Evolutionary conservation across 305 asterid species (phyloP).

Genomic region (Galium porrigens): DNA sequence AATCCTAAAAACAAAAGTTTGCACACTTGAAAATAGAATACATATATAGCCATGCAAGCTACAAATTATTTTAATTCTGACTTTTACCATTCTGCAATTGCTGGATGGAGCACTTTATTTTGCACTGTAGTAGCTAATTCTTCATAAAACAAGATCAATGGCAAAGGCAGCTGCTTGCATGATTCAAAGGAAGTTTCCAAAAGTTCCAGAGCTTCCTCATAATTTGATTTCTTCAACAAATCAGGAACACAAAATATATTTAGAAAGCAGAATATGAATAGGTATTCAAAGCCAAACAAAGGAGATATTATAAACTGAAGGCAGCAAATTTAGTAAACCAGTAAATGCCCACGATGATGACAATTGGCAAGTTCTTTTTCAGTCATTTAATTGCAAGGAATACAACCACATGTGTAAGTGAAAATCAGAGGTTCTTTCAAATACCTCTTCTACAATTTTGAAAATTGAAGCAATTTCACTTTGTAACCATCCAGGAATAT

Average conservation of each 20-base stretch:
- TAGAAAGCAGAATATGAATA: background rate
- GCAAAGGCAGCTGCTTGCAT: constrained; percentile 57
- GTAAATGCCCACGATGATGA: background rate
- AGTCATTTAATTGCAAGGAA: background rate
- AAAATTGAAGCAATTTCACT: background rate
- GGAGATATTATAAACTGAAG: background rate
- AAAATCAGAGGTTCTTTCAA: background rate
- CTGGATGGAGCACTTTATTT: constrained; percentile 51
- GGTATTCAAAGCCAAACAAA: constrained; percentile 7
- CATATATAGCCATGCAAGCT: background rate
- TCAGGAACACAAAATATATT: background rate
- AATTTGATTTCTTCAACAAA: constrained; percentile 45
- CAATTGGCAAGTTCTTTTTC: background rate
- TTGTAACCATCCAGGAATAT: background rate
- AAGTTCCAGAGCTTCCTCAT: constrained; percentile 76
- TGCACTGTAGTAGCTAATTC: constrained; percentile 50
- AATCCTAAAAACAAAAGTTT: constrained; percentile 34
- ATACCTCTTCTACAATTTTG: background rate
- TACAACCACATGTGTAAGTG: background rate
- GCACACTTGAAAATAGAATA: background rate
- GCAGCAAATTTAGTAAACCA: background rate
- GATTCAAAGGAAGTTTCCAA: constrained; percentile 56
- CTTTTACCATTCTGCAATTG: constrained; percentile 56
- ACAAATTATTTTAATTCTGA: background rate
- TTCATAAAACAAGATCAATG: constrained; percentile 61